phyloP scores from a whole-genome alignment of 202 grass and related monocot species.

The Cymbopogon flexuosus region DNA sequence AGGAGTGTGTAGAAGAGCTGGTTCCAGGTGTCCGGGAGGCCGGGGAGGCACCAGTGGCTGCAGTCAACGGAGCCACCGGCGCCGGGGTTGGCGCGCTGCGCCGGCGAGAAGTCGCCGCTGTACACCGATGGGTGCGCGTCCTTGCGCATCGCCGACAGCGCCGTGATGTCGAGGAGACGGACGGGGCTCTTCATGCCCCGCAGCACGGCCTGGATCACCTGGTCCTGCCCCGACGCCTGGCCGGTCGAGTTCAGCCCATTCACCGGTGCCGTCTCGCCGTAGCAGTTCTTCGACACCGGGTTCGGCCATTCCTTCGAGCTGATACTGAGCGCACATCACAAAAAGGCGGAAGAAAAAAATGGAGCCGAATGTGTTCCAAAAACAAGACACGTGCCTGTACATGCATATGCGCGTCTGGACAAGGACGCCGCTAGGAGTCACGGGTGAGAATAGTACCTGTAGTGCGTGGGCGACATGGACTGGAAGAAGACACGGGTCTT shows the following conservation, averaged over 20 bases:
- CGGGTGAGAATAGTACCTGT: constrained; percentile 50
- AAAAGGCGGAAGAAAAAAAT: neutral
- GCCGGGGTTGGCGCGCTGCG: constrained; percentile 54
- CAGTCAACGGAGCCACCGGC: constrained; percentile 60
- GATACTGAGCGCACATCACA: neutral
- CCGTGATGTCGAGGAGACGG: constrained; percentile 56
- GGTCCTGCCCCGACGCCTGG: constrained; percentile 39
- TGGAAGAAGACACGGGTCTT: constrained; percentile 91
- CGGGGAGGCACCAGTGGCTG: constrained; percentile 90
- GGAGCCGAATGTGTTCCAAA: neutral
- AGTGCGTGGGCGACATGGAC: constrained; percentile 85
- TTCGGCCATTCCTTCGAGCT: constrained; percentile 66
- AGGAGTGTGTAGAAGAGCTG: constrained; percentile 76
- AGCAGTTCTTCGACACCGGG: constrained; percentile 69
- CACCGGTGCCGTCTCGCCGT: constrained; percentile 47
- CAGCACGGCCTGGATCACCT: constrained; percentile 46
- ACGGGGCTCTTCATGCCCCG: constrained; percentile 50
- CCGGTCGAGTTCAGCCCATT: constrained; percentile 46
- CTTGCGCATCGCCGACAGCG: constrained; percentile 61
- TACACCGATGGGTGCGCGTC: constrained; percentile 80
- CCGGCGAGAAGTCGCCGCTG: constrained; percentile 62
- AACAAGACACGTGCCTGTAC: neutral
- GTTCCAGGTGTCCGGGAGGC: constrained; percentile 94
- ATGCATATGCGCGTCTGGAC: neutral
- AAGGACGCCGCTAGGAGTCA: neutral